Percentiles rank a stretch among this genome's conserved stretches.
phyloP scores from a whole-genome alignment of 1,284 basidiomycete genomes.

The Retiboletus flavoniger region DNA sequence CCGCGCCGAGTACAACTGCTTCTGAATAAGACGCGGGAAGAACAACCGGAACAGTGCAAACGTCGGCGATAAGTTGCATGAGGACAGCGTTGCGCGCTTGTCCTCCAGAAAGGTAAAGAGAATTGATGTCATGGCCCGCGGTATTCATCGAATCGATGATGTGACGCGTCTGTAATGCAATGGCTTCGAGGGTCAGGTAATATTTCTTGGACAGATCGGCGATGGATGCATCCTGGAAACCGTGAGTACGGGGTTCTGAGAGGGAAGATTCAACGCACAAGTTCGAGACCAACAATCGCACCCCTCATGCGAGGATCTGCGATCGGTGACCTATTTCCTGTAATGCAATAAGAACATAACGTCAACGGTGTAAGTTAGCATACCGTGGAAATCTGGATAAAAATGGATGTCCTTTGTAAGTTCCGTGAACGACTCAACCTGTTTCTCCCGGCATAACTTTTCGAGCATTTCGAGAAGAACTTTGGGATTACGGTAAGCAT shows the following conservation, averaged over 20 bases:
- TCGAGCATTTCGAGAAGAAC: conserved; percentile 79
- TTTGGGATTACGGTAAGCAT: conserved; percentile 33
- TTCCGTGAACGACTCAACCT: conserved; percentile 68
- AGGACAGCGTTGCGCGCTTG: conserved; percentile 83
- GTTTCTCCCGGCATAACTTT: conserved; percentile 57
- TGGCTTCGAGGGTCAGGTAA: conserved; percentile 89
- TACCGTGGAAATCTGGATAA: conserved; percentile 91
- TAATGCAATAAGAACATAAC: conserved; percentile 1
- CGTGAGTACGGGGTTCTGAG: neutral
- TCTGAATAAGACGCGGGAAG: conserved; percentile 76
- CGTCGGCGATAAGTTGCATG: conserved; percentile 88
- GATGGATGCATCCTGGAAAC: conserved; percentile 64
- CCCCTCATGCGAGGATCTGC: conserved; percentile 94
- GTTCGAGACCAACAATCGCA: conserved; percentile 82
- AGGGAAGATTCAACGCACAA: conserved; percentile 45
- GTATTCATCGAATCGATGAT: conserved; percentile 91
- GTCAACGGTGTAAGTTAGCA: neutral
- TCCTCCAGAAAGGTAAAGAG: conserved; percentile 92
- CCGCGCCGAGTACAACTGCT: conserved; percentile 89
- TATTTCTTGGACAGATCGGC: conserved; percentile 88
- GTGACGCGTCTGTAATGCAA: conserved; percentile 93
- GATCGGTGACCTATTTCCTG: conserved; percentile 93
- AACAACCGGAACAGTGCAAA: conserved; percentile 81
- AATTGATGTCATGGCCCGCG: conserved; percentile 80
- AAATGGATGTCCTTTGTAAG: conserved; percentile 89